A percentile compares a stretch with the other conserved stretches of the same genome.
Conservation (phyloP, 768 basidiomycete genomes). For the Trametes cubensis region DNA sequence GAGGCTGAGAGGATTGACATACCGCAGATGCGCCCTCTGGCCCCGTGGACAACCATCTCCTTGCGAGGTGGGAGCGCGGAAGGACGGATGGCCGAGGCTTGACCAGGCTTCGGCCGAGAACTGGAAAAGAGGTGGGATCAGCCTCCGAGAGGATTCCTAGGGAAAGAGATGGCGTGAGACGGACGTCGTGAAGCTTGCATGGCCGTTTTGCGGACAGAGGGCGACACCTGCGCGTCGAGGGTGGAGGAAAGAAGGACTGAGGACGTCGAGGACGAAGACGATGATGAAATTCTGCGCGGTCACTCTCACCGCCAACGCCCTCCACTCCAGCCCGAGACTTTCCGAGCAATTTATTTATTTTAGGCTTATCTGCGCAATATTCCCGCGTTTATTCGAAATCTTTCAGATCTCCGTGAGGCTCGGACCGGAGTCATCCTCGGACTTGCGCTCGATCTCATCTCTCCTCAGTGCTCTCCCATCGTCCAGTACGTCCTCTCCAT, state of each 20-base stretch:
- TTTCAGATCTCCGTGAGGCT: slow-evolving; percentile 4
- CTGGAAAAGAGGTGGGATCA: slow-evolving; percentile 7
- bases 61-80: slow-evolving; percentile 24
- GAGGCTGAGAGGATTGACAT: slow-evolving; percentile 6
- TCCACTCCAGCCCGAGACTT: slow-evolving; percentile 3
- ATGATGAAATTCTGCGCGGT: slow-evolving; percentile 20
- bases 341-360: neutral
- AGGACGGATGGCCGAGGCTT: slow-evolving; percentile 30
- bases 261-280: slow-evolving; percentile 12
- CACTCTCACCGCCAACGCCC: neutral
- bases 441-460: neutral
- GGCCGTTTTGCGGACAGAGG: slow-evolving; percentile 15
- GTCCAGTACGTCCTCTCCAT: neutral
- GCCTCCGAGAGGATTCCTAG: slow-evolving; percentile 16
- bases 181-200: slow-evolving; percentile 24
- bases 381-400: neutral
- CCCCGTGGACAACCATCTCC: slow-evolving; percentile 29
- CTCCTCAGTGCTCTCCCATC: neutral
- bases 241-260: neutral
- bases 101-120: slow-evolving; percentile 33
- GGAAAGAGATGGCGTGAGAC: neutral
- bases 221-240: slow-evolving; percentile 22
- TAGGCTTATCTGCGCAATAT: neutral
- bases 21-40: slow-evolving; percentile 30
- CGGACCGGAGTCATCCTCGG: slow-evolving; percentile 12